Evolutionary conservation across 805 yeast species (phyloP).

Genomic region (Sungouiozyma intestinalis): DNA sequence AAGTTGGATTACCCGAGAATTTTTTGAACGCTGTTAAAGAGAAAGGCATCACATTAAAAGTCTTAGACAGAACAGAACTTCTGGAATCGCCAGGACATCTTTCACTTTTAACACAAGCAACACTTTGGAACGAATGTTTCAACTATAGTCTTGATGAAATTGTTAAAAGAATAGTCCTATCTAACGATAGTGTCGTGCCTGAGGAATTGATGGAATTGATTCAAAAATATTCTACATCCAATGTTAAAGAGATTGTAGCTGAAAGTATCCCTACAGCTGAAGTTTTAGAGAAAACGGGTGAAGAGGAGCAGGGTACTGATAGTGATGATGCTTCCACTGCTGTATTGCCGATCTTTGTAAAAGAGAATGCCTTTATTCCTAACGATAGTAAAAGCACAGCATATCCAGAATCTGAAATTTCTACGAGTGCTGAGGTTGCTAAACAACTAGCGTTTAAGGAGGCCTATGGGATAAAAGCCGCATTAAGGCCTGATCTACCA

Average conservation of each 20-base stretch:
- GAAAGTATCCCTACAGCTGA: background rate
- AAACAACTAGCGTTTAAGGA: conserved; percentile 72
- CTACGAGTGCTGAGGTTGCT: conserved; percentile 38
- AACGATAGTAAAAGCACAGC: conserved; percentile 37
- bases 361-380: conserved; percentile 56
- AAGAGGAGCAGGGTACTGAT: conserved; percentile 7
- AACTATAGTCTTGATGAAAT: conserved; percentile 47
- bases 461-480: conserved; percentile 49
- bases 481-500: conserved; percentile 83
- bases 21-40: conserved; percentile 43
- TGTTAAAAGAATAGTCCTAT: conserved; percentile 30
- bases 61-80: conserved; percentile 41
- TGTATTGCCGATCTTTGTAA: conserved; percentile 40
- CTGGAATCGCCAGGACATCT: conserved; percentile 39
- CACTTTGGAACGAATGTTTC: conserved; percentile 64
- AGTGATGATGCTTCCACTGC: conserved; percentile 17
- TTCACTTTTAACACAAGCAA: conserved; percentile 66
- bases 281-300: background rate
- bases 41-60: conserved; percentile 42
- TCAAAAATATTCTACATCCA: background rate
- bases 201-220: background rate
- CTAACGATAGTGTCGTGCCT: background rate
- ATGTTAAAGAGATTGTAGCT: background rate
- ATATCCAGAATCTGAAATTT: conserved; percentile 20
- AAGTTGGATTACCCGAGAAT: conserved; percentile 37